Percentiles rank a stretch among this genome's conserved stretches.
Evolutionary conservation across 116 monocot species (phyloP).

Genomic region (Iris pallida): DNA sequence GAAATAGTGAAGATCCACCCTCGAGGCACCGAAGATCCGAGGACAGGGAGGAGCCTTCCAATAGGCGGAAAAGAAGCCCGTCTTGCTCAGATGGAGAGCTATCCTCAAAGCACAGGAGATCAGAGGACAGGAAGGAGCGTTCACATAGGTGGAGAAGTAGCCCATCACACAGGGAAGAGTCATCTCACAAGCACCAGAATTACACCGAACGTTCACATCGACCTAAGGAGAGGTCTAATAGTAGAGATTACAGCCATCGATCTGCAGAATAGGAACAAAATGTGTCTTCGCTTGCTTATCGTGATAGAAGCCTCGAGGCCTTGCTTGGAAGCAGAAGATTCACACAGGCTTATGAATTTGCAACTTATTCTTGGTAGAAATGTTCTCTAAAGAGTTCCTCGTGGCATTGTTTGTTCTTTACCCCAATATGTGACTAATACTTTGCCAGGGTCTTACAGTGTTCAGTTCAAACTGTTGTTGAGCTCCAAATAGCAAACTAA

Average conservation of each 20-base stretch:
- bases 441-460: too few relatives aligned
- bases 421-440: too few relatives aligned
- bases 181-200: conserved; percentile 7
- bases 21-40: conserved; percentile 19
- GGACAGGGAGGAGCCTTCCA: conserved; percentile 11
- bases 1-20: conserved; percentile 22
- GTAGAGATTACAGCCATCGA: conserved; percentile 2
- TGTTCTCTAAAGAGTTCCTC: not conserved
- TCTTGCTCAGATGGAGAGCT: not conserved
- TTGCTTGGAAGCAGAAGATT: not conserved
- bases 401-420: too few relatives aligned
- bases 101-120: conserved; percentile 9
- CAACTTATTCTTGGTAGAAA: not conserved
- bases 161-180: conserved; percentile 16
- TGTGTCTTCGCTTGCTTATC: not conserved
- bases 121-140: conserved; percentile 14
- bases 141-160: conserved; percentile 13
- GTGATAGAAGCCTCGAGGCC: too few relatives aligned
- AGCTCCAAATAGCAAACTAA: too few relatives aligned
- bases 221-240: conserved; percentile 1
- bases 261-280: not conserved
- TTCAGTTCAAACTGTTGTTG: too few relatives aligned
- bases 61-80: not conserved
- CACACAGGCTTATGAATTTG: not conserved
- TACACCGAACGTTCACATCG: not conserved